A percentile compares a stretch with the other conserved stretches of the same genome.
phyloP scores from a whole-genome alignment of 2,329 filamentous ascomycete species.

The Trichoderma simmonsii region DNA sequence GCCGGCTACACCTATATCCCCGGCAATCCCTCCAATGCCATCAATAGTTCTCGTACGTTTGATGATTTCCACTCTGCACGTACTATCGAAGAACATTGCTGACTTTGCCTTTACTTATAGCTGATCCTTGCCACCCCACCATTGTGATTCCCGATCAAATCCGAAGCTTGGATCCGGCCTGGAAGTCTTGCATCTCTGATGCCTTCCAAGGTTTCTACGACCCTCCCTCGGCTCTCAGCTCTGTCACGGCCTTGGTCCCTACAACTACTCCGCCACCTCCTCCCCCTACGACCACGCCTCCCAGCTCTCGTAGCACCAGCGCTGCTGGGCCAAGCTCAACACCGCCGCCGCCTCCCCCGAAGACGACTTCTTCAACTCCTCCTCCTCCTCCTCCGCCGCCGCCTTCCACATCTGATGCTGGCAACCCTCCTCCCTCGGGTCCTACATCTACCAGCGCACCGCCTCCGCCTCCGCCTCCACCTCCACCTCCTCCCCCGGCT shows the following conservation, averaged over 20 bases:
- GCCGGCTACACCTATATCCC: slow-evolving; percentile 13
- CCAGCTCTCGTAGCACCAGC: background rate
- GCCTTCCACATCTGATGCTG: background rate
- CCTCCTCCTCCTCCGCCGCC: background rate
- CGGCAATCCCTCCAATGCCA: slow-evolving; percentile 10
- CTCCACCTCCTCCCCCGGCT: background rate
- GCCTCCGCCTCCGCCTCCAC: background rate
- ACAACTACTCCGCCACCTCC: background rate
- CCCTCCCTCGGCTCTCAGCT: slow-evolving; percentile 11
- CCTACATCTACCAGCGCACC: background rate
- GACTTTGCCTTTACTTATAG: background rate
- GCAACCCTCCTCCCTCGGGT: background rate
- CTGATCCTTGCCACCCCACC: slow-evolving; percentile 20
- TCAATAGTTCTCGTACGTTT: slow-evolving; percentile 4
- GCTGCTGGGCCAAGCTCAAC: background rate
- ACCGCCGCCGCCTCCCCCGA: background rate
- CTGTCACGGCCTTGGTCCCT: slow-evolving; percentile 5
- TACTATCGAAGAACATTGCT: background rate
- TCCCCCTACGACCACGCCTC: background rate
- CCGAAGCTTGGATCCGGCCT: slow-evolving; percentile 15
- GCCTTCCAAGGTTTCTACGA: slow-evolving; percentile 18
- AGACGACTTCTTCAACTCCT: background rate
- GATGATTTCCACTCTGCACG: background rate
- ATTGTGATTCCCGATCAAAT: slow-evolving; percentile 18
- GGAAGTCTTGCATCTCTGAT: slow-evolving; percentile 12